Base-by-base conservation (phyloP, 768 basidiomycete species). In the Psilocybe subaeruginosa region DNA sequence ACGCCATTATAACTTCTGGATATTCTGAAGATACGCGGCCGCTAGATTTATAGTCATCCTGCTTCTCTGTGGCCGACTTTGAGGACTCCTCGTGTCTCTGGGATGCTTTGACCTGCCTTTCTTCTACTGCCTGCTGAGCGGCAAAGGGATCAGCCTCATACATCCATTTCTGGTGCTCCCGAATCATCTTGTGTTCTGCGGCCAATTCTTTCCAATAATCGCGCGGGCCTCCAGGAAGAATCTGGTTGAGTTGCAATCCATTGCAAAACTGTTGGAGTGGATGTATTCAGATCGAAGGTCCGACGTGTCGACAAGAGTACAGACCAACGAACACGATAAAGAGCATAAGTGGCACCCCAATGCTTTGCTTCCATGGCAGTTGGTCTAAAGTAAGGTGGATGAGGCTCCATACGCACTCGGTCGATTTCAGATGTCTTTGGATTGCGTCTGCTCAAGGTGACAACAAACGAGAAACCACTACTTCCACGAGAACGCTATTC, bases 181-280 rank as follows among this genome's bases (percentile, higher is more conserved):
- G 86, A 3, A 82, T 80, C 16, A 72, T 72, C 65, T 88, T 89
- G 66, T 93, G 92, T 68, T 93, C 89, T 2, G 74, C 74, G 7
- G 85, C 86, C 1, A 97, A 76, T 66, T 86, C 80, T 54, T 84
- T 84, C 95, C 95, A 97, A 72, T 96, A 97, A 17, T 94, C 91
- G 48, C 92, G 82, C 37, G 94, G 92, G 7, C 89, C 88, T 2
- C 91, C 87, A 14, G 96, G 96, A 12, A 97, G 82, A 53, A 90
- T 84, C 59, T 80, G 82, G 68, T 92, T 85, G 14, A 93, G 80
- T 68, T 88, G 88, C 2, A 92, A 82, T 48, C 83, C 80, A 74
- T 92, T 93, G 73, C 86, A 90, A 68, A 91, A 86, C 91, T 92
- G 71, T 56, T 31, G 59, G 62, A 59, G 65, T 61, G 62, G 72